A percentile compares a stretch with the other conserved stretches of the same genome.
phyloP scores from a whole-genome alignment of 768 basidiomycete species.

The Scleroderma citrinum region DNA sequence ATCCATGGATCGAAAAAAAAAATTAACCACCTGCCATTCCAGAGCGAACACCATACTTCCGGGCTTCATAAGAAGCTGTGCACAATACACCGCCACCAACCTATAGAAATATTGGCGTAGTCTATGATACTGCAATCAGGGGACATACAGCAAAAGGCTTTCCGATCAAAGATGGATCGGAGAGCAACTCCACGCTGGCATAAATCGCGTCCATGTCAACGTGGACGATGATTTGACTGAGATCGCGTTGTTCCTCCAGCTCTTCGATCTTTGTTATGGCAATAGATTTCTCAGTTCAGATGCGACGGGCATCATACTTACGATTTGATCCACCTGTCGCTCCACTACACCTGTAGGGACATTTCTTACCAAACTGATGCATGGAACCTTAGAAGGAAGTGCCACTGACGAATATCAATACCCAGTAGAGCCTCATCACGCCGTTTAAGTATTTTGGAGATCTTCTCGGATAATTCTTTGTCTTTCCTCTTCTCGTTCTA shows the following conservation, averaged over 20 bases:
- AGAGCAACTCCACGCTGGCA: conserved; percentile 70
- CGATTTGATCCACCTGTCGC: conserved; percentile 60
- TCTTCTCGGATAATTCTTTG: conserved; percentile 73
- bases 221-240: conserved; percentile 83
- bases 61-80: conserved; percentile 90
- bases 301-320: conserved; percentile 31
- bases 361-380: not conserved
- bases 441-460: conserved; percentile 60
- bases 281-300: not conserved
- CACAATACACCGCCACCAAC: conserved; percentile 81
- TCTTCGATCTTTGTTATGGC: conserved; percentile 43
- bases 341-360: conserved; percentile 50
- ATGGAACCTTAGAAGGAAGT: too few relatives aligned
- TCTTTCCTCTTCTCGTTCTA: conserved; percentile 91
- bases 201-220: conserved; percentile 97
- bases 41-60: conserved; percentile 86
- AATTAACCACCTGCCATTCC: conserved; percentile 84
- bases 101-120: conserved; percentile 19
- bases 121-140: conserved; percentile 2
- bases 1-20: not conserved
- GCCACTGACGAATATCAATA: conserved; percentile 49
- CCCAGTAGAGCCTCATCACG: conserved; percentile 53
- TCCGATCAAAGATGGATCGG: conserved; percentile 55
- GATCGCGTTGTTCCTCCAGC: conserved; percentile 70
- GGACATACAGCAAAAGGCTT: conserved; percentile 67